These are phyloP conservation scores for Erysimum cheiranthoides DNA, from an alignment of 345 rosid species.

Conservation along the genomic window DNA sequence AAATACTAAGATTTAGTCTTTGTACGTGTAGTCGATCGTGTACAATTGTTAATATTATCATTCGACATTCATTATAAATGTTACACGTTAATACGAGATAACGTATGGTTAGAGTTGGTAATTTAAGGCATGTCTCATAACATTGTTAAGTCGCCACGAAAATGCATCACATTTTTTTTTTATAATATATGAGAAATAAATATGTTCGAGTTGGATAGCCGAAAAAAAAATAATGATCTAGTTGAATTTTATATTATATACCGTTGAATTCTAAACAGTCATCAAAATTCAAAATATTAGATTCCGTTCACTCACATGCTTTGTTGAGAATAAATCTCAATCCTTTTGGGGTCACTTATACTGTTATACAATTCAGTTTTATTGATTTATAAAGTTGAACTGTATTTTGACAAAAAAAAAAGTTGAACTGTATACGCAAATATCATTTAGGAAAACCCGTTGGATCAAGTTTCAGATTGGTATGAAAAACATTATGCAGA, in stretches of 20 bases:
- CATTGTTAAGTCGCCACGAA: conserved; percentile 37
- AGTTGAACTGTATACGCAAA: neutral
- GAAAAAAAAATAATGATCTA: neutral
- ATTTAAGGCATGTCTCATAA: conserved; percentile 38
- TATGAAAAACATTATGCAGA: no score
- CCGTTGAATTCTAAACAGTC: conserved; percentile 25
- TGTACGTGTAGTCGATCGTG: conserved; percentile 23
- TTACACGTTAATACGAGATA: neutral
- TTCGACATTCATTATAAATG: neutral
- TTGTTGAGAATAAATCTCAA: conserved; percentile 4
- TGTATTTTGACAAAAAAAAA: no score
- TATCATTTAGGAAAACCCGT: neutral
- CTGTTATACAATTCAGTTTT: no score
- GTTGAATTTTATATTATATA: conserved; percentile 21
- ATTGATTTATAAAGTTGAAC: no score
- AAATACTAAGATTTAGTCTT: conserved; percentile 28
- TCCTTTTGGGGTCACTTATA: conserved; percentile 4
- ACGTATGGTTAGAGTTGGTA: conserved; percentile 30
- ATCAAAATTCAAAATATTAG: conserved; percentile 14
- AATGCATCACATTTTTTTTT: neutral
- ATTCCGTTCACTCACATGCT: conserved; percentile 39
- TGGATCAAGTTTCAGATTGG: neutral
- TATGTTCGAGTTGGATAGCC: neutral
- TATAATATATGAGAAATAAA: neutral
- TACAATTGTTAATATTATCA: neutral